Base-by-base conservation (phyloP, 495 filamentous ascomycete genomes). In the Evernia prunastri region DNA sequence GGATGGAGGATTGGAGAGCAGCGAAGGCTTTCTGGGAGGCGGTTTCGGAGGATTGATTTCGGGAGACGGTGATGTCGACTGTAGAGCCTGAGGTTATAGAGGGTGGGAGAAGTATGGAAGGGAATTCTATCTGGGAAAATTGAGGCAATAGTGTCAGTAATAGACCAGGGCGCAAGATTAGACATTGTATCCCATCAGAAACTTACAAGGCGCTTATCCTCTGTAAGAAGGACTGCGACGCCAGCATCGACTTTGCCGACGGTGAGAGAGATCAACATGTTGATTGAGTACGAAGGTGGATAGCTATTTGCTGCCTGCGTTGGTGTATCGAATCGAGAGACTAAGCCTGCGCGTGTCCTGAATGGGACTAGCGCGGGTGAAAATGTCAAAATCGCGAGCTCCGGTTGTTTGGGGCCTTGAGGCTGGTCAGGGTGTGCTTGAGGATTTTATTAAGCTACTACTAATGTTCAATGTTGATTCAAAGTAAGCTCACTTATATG, bases 201-300 rank as follows among this genome's bases (percentile, higher is more conserved):
- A 75, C 86, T 75, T 85, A 97, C 94, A 69, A 98, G 82, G 68
- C 94, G 87, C 79, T 97, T 97, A 78, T 98, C 94, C 70, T 96
- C 89, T 43, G 94, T 98, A 63, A 98, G 82, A 60, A 98, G 86
- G 61, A 98, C 95, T 56, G 94, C 95, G 70, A 98, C 92, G 75
- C 94, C 94, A 69, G 94, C 94, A 75, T 98, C 94, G 76, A 98
- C 94, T 80, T 98, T 98, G 79, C 94, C 94, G 73, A 98, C 95
- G 51, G 94, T 98, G 73, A 98, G 85, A 54, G 94, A 97, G 79
- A 98, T 87, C 69, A 98, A 80, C 95, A 97, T 98, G 27, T 67
- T 84, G 69, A n/a, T 3, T 23, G 29, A 10, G 37, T 12, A 5
- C 3, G 25, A 11, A 20, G 33, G 25, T 43, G 29, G 53, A 18